These are phyloP conservation scores for Schwanniomyces sp. DNA, from an alignment of 805 yeast genomes.

Conservation along the genomic window DNA sequence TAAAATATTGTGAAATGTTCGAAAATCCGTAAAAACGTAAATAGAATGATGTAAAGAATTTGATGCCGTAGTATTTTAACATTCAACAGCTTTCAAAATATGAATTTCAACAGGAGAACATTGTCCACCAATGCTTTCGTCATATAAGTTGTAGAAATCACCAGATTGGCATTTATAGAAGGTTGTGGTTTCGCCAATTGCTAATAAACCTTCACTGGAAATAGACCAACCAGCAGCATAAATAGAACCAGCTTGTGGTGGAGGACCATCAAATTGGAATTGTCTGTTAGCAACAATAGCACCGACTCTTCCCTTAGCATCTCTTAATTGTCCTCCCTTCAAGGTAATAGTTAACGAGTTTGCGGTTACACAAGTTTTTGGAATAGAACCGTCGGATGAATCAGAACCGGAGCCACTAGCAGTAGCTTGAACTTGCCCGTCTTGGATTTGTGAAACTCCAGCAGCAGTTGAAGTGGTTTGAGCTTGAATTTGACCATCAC, in stretches of 20 bases:
- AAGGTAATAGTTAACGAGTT: constrained; percentile 58
- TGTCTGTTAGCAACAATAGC: constrained; percentile 80
- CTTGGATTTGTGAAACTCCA: constrained; percentile 33
- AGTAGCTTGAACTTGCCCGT: constrained; percentile 16
- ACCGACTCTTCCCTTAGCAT: constrained; percentile 66
- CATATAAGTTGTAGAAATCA: constrained; percentile 76
- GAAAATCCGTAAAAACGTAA: background rate
- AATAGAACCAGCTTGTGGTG: constrained; percentile 75
- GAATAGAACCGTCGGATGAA: constrained; percentile 17
- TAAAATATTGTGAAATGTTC: background rate
- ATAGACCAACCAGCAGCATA: constrained; percentile 64
- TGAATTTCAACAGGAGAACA: constrained; percentile 23
- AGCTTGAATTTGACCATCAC: constrained; percentile 36
- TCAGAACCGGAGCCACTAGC: constrained; percentile 8
- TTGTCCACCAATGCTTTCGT: constrained; percentile 51
- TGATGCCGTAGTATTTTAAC: constrained; percentile 8
- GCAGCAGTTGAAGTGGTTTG: constrained; percentile 14
- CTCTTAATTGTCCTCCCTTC: constrained; percentile 51
- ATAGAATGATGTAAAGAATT: background rate
- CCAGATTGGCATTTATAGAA: constrained; percentile 80
- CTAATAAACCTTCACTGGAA: constrained; percentile 50
- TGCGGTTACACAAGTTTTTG: constrained; percentile 42
- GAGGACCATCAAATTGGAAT: constrained; percentile 75
- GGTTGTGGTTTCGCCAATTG: constrained; percentile 57
- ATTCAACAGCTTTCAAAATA: constrained; percentile 13